Conservation (phyloP, 345 rosid genomes). For the Bruguiera gymnorhiza region DNA sequence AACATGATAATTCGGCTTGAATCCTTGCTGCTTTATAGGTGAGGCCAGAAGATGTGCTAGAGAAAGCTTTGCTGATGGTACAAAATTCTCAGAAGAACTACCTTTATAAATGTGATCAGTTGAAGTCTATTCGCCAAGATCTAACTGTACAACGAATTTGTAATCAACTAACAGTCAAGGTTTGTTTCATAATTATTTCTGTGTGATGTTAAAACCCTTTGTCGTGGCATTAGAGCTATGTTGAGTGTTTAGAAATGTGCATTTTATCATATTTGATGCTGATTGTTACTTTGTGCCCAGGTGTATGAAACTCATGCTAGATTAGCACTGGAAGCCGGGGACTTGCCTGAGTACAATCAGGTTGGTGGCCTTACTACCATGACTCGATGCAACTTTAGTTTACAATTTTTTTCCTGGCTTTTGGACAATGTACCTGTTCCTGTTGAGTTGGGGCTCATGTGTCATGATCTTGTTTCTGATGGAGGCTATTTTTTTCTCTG, state of each 20-base stretch:
- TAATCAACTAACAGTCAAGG: constrained; percentile 86
- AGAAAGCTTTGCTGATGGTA: constrained; percentile 81
- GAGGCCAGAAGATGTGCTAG: constrained; percentile 95
- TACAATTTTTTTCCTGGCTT: neutral
- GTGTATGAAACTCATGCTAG: constrained; percentile 99
- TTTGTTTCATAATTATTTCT: constrained; percentile 21
- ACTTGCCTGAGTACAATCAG: constrained; percentile 95
- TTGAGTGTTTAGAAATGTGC: neutral
- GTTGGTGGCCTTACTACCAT: constrained; percentile 34
- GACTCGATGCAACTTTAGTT: neutral
- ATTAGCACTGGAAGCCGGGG: constrained; percentile 88
- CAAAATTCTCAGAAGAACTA: constrained; percentile 85
- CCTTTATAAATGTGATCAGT: constrained; percentile 91
- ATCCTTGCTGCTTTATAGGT: constrained; percentile 50
- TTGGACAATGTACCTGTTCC: too few species aligned
- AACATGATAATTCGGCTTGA: constrained; percentile 4
- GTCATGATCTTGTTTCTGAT: too few species aligned
- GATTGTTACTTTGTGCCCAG: constrained; percentile 37
- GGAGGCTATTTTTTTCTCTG: too few species aligned
- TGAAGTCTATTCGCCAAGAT: constrained; percentile 98
- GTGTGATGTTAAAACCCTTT: neutral
- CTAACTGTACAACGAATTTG: constrained; percentile 89
- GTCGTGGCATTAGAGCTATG: neutral
- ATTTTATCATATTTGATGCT: neutral
- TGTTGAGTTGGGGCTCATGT: too few species aligned